phyloP scores from a whole-genome alignment of 2,329 filamentous ascomycete genomes.

The Penicillium sp. region DNA sequence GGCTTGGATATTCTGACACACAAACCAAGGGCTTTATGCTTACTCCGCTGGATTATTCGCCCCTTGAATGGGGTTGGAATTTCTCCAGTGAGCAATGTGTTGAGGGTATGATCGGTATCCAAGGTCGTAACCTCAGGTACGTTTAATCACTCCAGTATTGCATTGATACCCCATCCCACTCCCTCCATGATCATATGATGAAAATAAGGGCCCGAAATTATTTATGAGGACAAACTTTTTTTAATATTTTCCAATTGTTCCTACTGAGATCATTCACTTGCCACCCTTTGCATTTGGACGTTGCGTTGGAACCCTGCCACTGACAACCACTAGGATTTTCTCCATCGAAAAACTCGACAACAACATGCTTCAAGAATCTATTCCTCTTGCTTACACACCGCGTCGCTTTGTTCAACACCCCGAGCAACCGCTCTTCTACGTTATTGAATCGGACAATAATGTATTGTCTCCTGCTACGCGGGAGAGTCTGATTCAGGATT shows the following conservation, averaged over 20 bases:
- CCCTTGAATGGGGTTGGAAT: conserved; percentile 91
- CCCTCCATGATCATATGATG: conserved; percentile 44
- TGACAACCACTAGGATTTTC: conserved; percentile 65
- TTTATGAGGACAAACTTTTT: conserved; percentile 47
- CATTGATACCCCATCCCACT: conserved; percentile 23
- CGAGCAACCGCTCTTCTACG: conserved; percentile 85
- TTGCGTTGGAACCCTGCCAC: conserved; percentile 6
- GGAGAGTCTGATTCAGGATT: conserved; percentile 70
- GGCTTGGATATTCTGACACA: conserved; percentile 89
- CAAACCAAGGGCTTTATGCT: conserved; percentile 86
- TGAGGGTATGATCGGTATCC: conserved; percentile 91
- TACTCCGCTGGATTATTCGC: conserved; percentile 83
- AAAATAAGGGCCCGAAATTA: conserved; percentile 37
- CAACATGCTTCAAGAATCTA: conserved; percentile 81
- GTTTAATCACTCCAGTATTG: conserved; percentile 26
- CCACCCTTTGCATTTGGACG: neutral
- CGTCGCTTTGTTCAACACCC: conserved; percentile 84
- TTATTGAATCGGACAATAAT: conserved; percentile 90
- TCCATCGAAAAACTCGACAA: conserved; percentile 82
- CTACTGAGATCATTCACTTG: conserved; percentile 67
- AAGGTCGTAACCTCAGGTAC: conserved; percentile 82
- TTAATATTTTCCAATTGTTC: conserved; percentile 80
- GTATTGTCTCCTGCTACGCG: conserved; percentile 77
- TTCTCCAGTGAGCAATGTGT: conserved; percentile 93
- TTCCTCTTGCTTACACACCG: conserved; percentile 86